Evolutionary conservation across 176 grass and related monocot genomes (phyloP).

Genomic region (Ampelocalamus luodianensis): DNA sequence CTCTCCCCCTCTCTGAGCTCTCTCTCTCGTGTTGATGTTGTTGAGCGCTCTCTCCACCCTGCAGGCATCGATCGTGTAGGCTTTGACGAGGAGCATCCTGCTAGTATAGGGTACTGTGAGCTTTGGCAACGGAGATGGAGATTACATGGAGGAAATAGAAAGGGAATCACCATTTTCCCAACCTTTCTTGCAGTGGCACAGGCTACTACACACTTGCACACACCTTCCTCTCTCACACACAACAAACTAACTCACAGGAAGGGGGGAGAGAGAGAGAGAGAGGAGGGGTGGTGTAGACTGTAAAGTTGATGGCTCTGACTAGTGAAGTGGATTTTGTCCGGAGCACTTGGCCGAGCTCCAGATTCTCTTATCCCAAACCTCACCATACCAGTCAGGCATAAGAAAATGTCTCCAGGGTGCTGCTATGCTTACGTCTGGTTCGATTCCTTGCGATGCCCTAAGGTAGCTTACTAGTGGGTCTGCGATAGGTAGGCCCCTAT

Average conservation of each 20-base stretch:
- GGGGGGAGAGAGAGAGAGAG: not conserved
- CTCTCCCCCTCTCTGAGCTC: not conserved
- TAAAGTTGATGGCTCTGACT: conserved; percentile 46
- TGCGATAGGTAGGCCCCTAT: not conserved
- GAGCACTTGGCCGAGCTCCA: conserved; percentile 67
- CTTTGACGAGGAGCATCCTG: conserved; percentile 29
- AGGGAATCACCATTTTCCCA: conserved; percentile 31
- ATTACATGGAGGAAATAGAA: conserved; percentile 43
- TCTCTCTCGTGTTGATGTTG: not conserved
- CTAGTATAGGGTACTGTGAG: conserved; percentile 11
- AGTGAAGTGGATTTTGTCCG: conserved; percentile 85
- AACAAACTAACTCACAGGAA: not conserved
- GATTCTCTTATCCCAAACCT: conserved; percentile 59
- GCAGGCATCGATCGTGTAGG: conserved; percentile 13
- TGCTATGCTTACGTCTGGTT: not conserved
- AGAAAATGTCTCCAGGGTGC: conserved; percentile 13
- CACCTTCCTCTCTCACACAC: not conserved
- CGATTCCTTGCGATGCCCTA: not conserved
- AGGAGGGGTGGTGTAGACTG: conserved; percentile 18
- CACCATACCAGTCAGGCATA: conserved; percentile 29
- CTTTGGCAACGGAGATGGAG: conserved; percentile 28
- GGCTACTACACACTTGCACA: conserved; percentile 17
- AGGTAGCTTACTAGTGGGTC: not conserved
- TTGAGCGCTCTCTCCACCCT: not conserved
- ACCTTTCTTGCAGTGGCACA: conserved; percentile 16